A percentile compares a stretch with the other conserved stretches of the same genome.
These are phyloP conservation scores for Rhynchospora breviuscula DNA, from an alignment of 176 grass and related monocot genomes.

Conservation along the genomic window DNA sequence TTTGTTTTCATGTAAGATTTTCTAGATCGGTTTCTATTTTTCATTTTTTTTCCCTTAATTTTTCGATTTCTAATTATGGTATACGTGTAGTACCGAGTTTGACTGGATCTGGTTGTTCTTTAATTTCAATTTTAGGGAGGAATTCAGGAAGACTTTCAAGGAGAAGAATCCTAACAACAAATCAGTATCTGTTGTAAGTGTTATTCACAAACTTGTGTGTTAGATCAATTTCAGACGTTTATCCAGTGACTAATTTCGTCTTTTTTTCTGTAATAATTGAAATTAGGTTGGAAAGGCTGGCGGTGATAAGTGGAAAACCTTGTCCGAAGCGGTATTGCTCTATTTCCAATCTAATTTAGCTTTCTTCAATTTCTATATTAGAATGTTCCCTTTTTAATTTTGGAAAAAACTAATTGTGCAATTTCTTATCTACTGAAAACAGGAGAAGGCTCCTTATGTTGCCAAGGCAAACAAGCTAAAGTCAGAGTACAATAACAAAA, in stretches of 20 bases:
- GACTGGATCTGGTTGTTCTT: background rate
- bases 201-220: background rate
- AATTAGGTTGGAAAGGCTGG: conserved; percentile 84
- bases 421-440: background rate
- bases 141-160: conserved; percentile 86
- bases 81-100: background rate
- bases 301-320: conserved; percentile 88
- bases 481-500: conserved; percentile 69
- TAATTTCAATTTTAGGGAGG: conserved; percentile 43
- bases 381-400: background rate
- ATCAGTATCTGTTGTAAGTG: conserved; percentile 70
- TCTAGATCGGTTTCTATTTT: background rate
- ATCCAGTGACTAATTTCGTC: background rate
- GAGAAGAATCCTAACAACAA: conserved; percentile 95
- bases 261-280: background rate
- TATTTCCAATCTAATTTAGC: background rate
- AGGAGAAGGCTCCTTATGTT: conserved; percentile 83
- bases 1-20: conserved; percentile 76
- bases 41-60: background rate
- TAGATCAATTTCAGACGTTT: background rate
- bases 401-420: background rate
- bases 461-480: conserved; percentile 86
- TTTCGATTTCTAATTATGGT: background rate
- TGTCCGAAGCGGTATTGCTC: conserved; percentile 53
- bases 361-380: background rate